Percentiles rank a stretch among this genome's conserved stretches.
Conservation (phyloP, 164 flowering plant genomes). For the Annona squamosa region DNA sequence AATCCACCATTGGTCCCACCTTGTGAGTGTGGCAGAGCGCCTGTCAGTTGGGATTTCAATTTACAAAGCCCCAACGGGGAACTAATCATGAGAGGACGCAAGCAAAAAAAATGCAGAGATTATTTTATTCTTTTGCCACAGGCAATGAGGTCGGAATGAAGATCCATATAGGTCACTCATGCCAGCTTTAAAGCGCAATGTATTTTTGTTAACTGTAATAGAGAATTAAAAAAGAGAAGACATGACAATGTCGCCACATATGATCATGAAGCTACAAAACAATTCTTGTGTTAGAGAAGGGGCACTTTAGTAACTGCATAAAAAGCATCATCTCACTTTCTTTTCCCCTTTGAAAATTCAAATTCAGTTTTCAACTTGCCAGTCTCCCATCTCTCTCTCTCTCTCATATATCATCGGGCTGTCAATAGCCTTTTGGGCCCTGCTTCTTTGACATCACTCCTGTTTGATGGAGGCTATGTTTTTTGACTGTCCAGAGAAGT, state of each 20-base stretch:
- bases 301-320: constrained; percentile 1
- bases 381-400: constrained; percentile 13
- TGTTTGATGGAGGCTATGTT: no score
- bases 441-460: no score
- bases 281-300: neutral
- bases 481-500: no score
- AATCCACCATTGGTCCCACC: no score
- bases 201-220: neutral
- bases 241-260: neutral
- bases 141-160: neutral
- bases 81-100: neutral
- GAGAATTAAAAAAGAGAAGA: neutral
- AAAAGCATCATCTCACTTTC: constrained; percentile 9
- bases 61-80: no score
- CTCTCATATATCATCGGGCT: constrained; percentile 4
- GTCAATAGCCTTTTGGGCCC: no score
- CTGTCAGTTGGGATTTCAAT: no score
- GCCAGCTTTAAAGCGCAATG: neutral
- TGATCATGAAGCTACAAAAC: constrained; percentile 7
- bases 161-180: neutral
- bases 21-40: no score
- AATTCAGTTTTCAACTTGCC: constrained; percentile 17
- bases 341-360: constrained; percentile 8
- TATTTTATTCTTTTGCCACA: neutral
- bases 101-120: no score